Conservation (phyloP, 495 filamentous ascomycete genomes). For the Aeminium ludgeri region DNA sequence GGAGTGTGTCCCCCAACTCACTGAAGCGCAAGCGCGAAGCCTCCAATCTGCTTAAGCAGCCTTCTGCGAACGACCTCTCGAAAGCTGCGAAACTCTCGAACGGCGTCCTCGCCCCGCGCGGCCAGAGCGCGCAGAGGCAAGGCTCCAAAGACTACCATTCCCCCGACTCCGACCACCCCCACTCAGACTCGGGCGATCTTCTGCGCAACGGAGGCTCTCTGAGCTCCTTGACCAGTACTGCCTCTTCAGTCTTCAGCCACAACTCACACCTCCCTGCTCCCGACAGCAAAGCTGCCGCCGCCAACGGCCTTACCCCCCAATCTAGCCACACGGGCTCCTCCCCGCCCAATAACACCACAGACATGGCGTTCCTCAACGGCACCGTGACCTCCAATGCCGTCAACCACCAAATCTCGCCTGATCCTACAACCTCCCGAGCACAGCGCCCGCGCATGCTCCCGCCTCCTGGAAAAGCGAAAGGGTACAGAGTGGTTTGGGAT, state of each 20-base stretch:
- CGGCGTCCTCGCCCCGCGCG: not conserved
- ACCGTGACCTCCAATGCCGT: not conserved
- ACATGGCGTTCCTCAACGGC: slow-evolving; percentile 15
- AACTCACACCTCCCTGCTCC: slow-evolving; percentile 28
- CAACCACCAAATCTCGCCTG: slow-evolving; percentile 5
- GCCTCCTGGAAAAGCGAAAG: slow-evolving; percentile 43
- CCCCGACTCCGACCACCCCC: slow-evolving; percentile 31
- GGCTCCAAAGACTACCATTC: slow-evolving; percentile 11
- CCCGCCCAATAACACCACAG: slow-evolving; percentile 32
- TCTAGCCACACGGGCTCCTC: slow-evolving; percentile 56
- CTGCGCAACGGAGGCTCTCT: slow-evolving; percentile 48
- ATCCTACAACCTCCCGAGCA: slow-evolving; percentile 1
- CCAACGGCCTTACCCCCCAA: slow-evolving; percentile 52
- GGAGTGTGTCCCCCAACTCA: slow-evolving; percentile 11
- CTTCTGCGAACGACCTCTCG: slow-evolving; percentile 1
- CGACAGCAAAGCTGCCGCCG: slow-evolving; percentile 31
- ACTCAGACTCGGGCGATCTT: slow-evolving; percentile 38
- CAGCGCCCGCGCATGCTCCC: slow-evolving; percentile 39
- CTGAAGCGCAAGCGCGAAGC: slow-evolving; percentile 17
- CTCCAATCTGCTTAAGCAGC: not conserved
- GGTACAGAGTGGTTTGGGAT: slow-evolving; percentile 56
- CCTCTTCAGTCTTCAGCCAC: slow-evolving; percentile 46
- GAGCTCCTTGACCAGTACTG: slow-evolving; percentile 47
- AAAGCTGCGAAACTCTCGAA: slow-evolving; percentile 10
- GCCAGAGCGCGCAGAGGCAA: not conserved